Evolutionary conservation across 331 rosid genomes (phyloP).

Genomic region (Malus hybrid): DNA sequence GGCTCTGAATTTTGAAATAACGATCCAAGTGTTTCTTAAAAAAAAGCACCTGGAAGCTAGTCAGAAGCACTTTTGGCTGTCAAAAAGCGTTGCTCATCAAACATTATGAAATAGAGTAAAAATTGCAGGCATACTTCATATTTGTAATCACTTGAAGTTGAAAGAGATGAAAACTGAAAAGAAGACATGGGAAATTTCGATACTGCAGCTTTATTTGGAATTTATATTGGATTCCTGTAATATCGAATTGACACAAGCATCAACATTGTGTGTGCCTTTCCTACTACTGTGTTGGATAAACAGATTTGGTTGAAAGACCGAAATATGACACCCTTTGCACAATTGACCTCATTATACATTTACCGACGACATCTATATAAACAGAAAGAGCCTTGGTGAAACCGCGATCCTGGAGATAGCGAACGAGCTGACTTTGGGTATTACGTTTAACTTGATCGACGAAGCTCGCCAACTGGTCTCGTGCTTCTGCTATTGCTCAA

Average conservation of each 20-base stretch:
- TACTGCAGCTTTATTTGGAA: conserved; percentile 26
- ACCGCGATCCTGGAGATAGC: neutral
- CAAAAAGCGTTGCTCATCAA: no score
- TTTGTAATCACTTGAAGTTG: conserved; percentile 11
- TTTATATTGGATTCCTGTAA: conserved; percentile 8
- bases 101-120: neutral
- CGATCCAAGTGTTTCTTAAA: no score
- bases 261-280: conserved; percentile 9
- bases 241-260: conserved; percentile 11
- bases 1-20: no score
- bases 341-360: conserved; percentile 25
- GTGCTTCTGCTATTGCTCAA: conserved; percentile 47
- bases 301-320: conserved; percentile 13
- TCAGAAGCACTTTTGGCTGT: no score
- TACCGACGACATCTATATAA: conserved; percentile 11
- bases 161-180: neutral
- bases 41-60: no score
- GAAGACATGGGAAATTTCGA: neutral
- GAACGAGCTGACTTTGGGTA: conserved; percentile 12
- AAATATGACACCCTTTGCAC: conserved; percentile 19
- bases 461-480: conserved; percentile 47
- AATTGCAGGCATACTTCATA: neutral
- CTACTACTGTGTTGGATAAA: conserved; percentile 16
- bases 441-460: conserved; percentile 29
- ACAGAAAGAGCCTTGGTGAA: conserved; percentile 4